These are phyloP conservation scores for Aspergillus udagawae DNA, from an alignment of 2,329 filamentous ascomycete species.

Conservation along the genomic window DNA sequence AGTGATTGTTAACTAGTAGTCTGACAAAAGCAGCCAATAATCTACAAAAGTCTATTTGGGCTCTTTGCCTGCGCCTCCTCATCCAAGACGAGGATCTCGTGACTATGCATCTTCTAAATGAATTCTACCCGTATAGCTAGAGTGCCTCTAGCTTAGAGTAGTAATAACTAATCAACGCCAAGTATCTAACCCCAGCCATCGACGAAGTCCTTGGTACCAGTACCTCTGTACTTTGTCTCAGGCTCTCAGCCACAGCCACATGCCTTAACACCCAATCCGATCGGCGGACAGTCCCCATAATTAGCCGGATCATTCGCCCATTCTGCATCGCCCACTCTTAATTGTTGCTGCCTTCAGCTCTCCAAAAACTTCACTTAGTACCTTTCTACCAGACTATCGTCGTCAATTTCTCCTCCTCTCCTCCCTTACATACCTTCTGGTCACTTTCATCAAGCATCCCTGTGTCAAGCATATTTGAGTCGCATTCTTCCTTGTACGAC, in stretches of 20 bases:
- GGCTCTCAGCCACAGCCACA: constrained; percentile 9
- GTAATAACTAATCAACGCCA: constrained; percentile 2
- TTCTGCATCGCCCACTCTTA: constrained; percentile 14
- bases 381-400: constrained; percentile 7
- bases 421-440: constrained; percentile 9
- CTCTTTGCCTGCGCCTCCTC: not conserved
- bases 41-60: no score
- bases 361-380: not conserved
- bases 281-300: constrained; percentile 7
- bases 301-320: constrained; percentile 10
- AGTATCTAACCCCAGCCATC: constrained; percentile 8
- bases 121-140: no score
- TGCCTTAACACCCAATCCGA: constrained; percentile 6
- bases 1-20: not conserved
- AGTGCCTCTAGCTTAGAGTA: no score
- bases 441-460: not conserved
- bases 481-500: not conserved
- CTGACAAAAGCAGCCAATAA: not conserved
- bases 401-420: constrained; percentile 1
- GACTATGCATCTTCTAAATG: not conserved
- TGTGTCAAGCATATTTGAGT: not conserved
- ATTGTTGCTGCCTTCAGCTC: constrained; percentile 20
- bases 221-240: no score
- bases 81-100: not conserved
- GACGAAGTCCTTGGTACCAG: not conserved